Percentiles rank a stretch among this genome's conserved stretches.
These are phyloP conservation scores for Penicillium sp. DNA, from an alignment of 2,329 filamentous ascomycete genomes.

Conservation along the genomic window DNA sequence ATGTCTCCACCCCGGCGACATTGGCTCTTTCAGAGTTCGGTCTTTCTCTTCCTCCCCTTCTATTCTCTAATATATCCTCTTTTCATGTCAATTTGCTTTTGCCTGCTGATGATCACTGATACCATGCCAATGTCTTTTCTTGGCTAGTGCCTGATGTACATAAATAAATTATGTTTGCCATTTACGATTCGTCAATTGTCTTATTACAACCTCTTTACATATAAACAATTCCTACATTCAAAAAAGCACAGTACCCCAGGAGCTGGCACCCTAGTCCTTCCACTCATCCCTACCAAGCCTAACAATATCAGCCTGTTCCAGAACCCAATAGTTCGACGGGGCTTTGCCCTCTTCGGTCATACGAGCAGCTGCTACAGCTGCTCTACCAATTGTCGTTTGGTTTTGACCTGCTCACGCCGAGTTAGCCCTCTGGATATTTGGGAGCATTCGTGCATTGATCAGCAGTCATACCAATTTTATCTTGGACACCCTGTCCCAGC, in stretches of 20 bases:
- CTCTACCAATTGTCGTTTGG: conserved; percentile 26
- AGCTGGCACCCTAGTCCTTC: conserved; percentile 9
- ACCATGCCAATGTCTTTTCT: not conserved
- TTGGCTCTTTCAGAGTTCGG: not conserved
- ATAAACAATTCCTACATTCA: not conserved
- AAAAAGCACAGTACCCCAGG: not conserved
- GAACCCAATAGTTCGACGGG: conserved; percentile 28
- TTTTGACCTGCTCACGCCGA: conserved; percentile 20
- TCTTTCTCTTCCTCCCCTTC: not conserved
- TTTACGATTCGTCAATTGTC: not conserved
- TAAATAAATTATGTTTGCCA: not conserved
- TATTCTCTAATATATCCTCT: not conserved
- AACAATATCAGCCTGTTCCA: conserved; percentile 30
- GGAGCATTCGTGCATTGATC: not conserved
- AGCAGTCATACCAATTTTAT: conserved; percentile 24
- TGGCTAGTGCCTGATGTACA: not conserved
- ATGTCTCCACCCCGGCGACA: not conserved
- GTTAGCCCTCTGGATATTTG: conserved; percentile 1
- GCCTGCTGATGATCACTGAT: not conserved
- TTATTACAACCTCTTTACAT: not conserved
- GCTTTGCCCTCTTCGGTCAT: conserved; percentile 25
- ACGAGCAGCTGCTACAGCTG: conserved; percentile 27
- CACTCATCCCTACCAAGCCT: conserved; percentile 29
- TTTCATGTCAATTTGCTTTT: not conserved
- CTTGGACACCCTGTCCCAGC: conserved; percentile 26